Evolutionary conservation across 1,139 yeast genomes (phyloP).

Genomic region (Lodderomyces margitis): DNA sequence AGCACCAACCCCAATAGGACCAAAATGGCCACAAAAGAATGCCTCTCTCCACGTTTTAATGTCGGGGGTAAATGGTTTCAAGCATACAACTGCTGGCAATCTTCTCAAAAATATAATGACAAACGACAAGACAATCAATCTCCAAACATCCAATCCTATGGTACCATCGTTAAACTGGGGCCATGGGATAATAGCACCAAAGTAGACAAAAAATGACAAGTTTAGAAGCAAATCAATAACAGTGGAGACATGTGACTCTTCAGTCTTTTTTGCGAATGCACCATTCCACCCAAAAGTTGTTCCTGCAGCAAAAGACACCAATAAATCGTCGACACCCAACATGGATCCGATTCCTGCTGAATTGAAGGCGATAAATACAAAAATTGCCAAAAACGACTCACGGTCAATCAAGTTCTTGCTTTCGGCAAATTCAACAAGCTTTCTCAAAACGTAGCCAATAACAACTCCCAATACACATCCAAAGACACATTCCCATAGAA

Average conservation of each 20-base stretch:
- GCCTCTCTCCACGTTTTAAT: conserved; percentile 95
- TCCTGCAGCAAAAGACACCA: conserved; percentile 94
- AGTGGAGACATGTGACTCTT: conserved; percentile 88
- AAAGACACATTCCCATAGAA: conserved; percentile 83
- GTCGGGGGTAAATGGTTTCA: conserved; percentile 87
- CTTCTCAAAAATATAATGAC: conserved; percentile 84
- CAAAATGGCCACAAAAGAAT: conserved; percentile 93
- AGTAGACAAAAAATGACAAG: conserved; percentile 86
- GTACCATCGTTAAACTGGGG: conserved; percentile 63
- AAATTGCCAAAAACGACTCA: conserved; percentile 90
- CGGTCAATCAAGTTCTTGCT: conserved; percentile 74
- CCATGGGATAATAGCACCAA: conserved; percentile 97
- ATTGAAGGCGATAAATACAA: conserved; percentile 77
- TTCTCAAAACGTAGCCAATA: conserved; percentile 76
- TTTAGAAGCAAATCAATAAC: conserved; percentile 83
- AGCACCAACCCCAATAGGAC: conserved; percentile 98
- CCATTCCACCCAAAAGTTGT: conserved; percentile 98
- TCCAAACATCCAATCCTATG: conserved; percentile 80
- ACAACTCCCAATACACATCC: conserved; percentile 77
- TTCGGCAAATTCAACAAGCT: conserved; percentile 78
- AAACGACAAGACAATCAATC: conserved; percentile 74
- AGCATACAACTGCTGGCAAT: conserved; percentile 78
- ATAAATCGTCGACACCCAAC: conserved; percentile 87
- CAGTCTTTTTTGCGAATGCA: conserved; percentile 83
- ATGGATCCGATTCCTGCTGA: conserved; percentile 95